Base-by-base conservation (phyloP, 2,329 filamentous ascomycete genomes). In the Penicillium sp. region DNA sequence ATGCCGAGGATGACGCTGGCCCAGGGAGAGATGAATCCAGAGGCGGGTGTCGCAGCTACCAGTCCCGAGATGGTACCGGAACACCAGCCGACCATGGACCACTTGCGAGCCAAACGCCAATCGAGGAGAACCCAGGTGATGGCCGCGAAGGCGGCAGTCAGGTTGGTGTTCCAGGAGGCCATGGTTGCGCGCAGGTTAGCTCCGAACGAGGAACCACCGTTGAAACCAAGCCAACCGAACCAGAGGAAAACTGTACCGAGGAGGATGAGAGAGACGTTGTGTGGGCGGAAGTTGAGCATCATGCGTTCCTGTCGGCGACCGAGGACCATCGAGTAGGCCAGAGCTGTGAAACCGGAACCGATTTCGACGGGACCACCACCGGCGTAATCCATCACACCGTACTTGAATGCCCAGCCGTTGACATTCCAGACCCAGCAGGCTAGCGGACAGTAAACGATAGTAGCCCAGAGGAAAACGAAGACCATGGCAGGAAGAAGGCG, bases 201-300 rank as follows among this genome's bases (percentile, higher is more conserved):
- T 66, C 93, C 92, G 66, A 97, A 96, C 38, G 93, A 81, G 24
- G 92, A 97, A 62, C 94, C 94, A 68, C 93, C 94, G 82, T 99
- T 99, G 85, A 99, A 99, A 53, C 92, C 94, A 62, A 99, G 82
- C 94, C 94, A 99, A 70, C 94, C 94, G 70, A 97, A 97, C 92
- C 92, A 97, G 55, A 99, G 90, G 68, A 99, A 85, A 63, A 96
- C 85, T 4, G 94, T 97, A 61, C 94, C 94, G 66, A 97, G 88
- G 1, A 94, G 92, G 77, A 99, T 96, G 70, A 97, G 85, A 6
- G 92, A 96, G 64, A 97, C 94, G 80, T 99, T 99, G 82, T 99
- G 94, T 18, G 94, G 94, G 65, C 94, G 90, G 85, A 97, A 97
- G 84, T 97, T 97, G 78, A 97, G 85, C 90, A 97, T 97, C 92